Base-by-base conservation (phyloP, 1,284 basidiomycete species). In the Leccinum pachyderme region DNA sequence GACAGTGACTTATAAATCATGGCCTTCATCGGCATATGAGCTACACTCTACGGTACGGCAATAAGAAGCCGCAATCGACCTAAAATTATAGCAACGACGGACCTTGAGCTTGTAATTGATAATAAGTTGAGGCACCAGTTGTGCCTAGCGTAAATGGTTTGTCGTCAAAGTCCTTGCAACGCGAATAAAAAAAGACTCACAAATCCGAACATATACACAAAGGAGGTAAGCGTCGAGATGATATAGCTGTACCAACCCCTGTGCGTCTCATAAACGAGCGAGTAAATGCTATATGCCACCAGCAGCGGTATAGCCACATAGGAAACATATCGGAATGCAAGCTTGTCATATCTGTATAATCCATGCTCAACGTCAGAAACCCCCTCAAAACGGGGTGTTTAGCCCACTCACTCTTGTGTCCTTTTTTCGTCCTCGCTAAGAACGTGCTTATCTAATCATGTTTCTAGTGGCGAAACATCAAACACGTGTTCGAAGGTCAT, bases 61-160 rank as follows among this genome's bases (percentile, higher is more conserved):
- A 60, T 71, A 48, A 55, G 61, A 50, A 49, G 44, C 47, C 27
- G 29, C 41, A 47, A 7, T 52, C 63, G 50, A 58, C 55, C 57
- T 29, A 58, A 7, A 41, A 13, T 5, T 62, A 57, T 53, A 41
- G 70, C 44, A 49, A 59, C 51, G 37, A 74, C 66, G 52, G 54
- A 86, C 87, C 88, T 95, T 95, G 59, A 96, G 81, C 73, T 97
- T 96, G 78, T 96, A 97, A 76, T 98, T 96, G 78, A 95, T 94
- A 67, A 95, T 92, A 53, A 97, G 74, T 72, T 96, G 93, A 43
- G 95, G 95, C 52, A 97, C 77, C 37, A 97, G 81, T 78, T 96
- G 93, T 41, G 87, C 89, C 89, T 91, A 69, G 41, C 49, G 54
- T 47, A 56, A 55, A 54, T 57, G 47, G 60, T 58, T 53, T 51